A percentile compares a stretch with the other conserved stretches of the same genome.
Evolutionary conservation across 2,329 filamentous ascomycete genomes (phyloP).

Genomic region (Fusarium sp.): DNA sequence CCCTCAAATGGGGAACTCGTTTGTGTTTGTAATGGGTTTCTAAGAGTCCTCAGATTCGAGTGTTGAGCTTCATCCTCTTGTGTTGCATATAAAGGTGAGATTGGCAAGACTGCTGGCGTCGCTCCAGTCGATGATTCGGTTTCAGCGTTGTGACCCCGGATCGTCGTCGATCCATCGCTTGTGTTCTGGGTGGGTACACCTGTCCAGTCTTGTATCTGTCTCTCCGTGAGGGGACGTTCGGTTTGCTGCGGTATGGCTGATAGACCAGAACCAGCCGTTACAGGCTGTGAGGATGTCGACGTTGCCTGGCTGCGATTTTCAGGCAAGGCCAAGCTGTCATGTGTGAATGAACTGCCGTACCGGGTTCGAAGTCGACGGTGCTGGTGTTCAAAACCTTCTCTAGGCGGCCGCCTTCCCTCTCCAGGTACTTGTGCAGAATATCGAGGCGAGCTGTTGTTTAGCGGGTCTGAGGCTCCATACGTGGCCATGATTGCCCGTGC

Average conservation of each 20-base stretch:
- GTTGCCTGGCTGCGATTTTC: slow-evolving; percentile 3
- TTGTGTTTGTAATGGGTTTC: slow-evolving; percentile 20
- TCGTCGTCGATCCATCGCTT: not conserved
- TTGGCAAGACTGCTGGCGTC: slow-evolving; percentile 23
- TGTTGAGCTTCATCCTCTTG: not conserved
- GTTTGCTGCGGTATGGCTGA: slow-evolving; percentile 11
- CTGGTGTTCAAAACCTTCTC: slow-evolving; percentile 40
- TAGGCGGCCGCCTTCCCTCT: slow-evolving; percentile 42
- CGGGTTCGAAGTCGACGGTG: slow-evolving; percentile 44
- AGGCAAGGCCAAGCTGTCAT: not conserved
- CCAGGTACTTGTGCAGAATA: slow-evolving; percentile 11
- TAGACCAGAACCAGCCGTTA: not conserved
- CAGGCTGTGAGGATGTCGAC: not conserved
- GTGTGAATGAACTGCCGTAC: slow-evolving; percentile 26
- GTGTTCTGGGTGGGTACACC: not conserved
- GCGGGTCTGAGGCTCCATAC: slow-evolving; percentile 20
- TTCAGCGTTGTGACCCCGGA: not conserved
- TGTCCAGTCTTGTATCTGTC: slow-evolving; percentile 7
- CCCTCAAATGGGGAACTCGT: not conserved
- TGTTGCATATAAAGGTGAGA: slow-evolving; percentile 18
- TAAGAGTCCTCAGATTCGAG: slow-evolving; percentile 3
- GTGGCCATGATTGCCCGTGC: slow-evolving; percentile 21
- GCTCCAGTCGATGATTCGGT: not conserved
- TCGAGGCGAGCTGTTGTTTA: slow-evolving; percentile 20
- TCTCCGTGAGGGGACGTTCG: slow-evolving; percentile 4